A percentile compares a stretch with the other conserved stretches of the same genome.
These are phyloP conservation scores for Exophiala oligosperma DNA, from an alignment of 2,329 filamentous ascomycete species.

Conservation along the genomic window DNA sequence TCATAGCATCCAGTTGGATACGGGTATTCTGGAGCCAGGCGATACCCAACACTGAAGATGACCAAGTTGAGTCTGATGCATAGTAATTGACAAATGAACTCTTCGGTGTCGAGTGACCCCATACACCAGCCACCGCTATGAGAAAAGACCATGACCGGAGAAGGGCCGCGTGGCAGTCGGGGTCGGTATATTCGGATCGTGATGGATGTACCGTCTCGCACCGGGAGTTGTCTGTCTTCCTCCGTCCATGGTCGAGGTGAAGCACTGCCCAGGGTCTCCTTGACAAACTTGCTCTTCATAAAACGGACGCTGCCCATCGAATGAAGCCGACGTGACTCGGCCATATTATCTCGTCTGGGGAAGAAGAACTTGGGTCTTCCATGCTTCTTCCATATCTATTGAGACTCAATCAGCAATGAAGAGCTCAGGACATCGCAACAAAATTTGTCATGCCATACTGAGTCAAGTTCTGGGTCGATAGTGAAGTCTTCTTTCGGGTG, in stretches of 20 bases:
- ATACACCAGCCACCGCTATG: constrained; percentile 20
- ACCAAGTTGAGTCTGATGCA: constrained; percentile 17
- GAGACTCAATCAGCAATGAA: neutral
- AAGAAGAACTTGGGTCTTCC: constrained; percentile 17
- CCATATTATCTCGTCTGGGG: constrained; percentile 12
- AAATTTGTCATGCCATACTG: neutral
- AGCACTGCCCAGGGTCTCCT: constrained; percentile 9
- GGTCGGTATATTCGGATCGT: constrained; percentile 16
- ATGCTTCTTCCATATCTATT: constrained; percentile 17
- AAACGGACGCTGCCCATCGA: constrained; percentile 11
- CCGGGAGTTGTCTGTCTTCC: constrained; percentile 14
- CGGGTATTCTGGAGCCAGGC: constrained; percentile 22
- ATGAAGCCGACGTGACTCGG: constrained; percentile 4
- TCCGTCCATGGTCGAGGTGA: constrained; percentile 3
- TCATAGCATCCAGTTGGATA: constrained; percentile 29
- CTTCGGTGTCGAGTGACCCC: constrained; percentile 19
- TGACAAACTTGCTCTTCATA: constrained; percentile 20
- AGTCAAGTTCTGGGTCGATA: constrained; percentile 14
- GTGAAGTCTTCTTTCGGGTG: neutral
- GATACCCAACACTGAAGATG: constrained; percentile 24
- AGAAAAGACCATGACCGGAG: constrained; percentile 17
- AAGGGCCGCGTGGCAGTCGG: neutral
- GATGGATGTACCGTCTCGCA: constrained; percentile 9
- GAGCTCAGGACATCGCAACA: neutral
- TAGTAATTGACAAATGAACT: constrained; percentile 17